Conservation (phyloP, 495 filamentous ascomycete genomes). For the Ramalina intermedia region DNA sequence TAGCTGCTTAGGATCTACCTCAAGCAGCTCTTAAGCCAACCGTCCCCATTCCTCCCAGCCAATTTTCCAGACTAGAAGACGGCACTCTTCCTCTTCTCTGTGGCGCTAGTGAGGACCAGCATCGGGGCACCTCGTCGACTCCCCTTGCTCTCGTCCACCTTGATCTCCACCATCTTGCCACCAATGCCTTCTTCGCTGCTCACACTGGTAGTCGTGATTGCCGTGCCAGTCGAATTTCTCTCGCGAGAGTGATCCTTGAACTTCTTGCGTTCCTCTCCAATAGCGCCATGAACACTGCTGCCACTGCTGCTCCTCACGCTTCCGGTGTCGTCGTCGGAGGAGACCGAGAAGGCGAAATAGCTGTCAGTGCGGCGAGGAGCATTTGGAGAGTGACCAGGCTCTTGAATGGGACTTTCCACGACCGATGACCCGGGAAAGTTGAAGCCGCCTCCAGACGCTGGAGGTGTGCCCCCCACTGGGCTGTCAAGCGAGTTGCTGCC, state of each 20-base stretch:
- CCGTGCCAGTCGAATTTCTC: constrained; percentile 37
- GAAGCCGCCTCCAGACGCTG: constrained; percentile 61
- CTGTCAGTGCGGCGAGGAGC: background rate
- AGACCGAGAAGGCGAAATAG: background rate
- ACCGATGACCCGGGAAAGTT: constrained; percentile 54
- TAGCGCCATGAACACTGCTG: constrained; percentile 60
- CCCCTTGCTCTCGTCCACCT: constrained; percentile 22
- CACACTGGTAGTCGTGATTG: constrained; percentile 44
- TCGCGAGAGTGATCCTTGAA: constrained; percentile 48
- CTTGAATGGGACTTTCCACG: too few relatives aligned
- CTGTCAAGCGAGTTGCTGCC: constrained; percentile 32
- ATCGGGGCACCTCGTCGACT: constrained; percentile 69
- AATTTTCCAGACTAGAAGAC: constrained; percentile 26
- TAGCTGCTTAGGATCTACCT: constrained; percentile 8
- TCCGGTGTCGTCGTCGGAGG: constrained; percentile 48
- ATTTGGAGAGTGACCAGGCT: too few relatives aligned
- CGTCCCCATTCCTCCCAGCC: background rate
- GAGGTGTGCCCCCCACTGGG: constrained; percentile 68
- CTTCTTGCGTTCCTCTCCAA: constrained; percentile 66
- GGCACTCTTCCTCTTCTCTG: constrained; percentile 75
- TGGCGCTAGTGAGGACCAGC: constrained; percentile 72
- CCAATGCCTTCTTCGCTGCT: constrained; percentile 46
- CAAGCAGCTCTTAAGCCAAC: background rate
- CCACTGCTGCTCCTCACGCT: constrained; percentile 66
- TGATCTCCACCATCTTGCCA: constrained; percentile 37